phyloP scores from a whole-genome alignment of 345 rosid species.

The Eucalyptus regnans region DNA sequence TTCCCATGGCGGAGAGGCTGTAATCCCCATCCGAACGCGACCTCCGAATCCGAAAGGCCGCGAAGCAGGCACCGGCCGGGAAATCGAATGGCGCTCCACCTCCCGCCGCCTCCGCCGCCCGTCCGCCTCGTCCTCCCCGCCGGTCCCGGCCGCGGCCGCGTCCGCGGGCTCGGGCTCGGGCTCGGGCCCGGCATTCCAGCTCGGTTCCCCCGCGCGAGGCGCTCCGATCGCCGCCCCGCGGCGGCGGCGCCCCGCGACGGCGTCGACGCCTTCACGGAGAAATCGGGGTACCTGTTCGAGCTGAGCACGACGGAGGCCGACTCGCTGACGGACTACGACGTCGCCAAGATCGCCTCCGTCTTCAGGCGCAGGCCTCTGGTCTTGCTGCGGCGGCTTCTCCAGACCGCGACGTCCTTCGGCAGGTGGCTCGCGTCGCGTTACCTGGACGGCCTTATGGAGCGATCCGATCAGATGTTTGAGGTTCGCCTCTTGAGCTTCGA shows the following conservation, averaged over 20 bases:
- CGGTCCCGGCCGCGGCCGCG: neutral
- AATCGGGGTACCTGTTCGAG: constrained; percentile 76
- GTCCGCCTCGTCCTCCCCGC: neutral
- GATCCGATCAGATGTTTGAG: constrained; percentile 68
- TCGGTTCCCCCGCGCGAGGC: neutral
- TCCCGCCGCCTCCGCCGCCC: neutral
- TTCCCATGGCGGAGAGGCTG: neutral
- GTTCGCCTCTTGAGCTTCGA: constrained; percentile 7
- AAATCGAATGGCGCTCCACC: neutral
- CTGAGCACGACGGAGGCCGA: constrained; percentile 54
- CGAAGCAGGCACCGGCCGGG: neutral
- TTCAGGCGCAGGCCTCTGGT: constrained; percentile 59
- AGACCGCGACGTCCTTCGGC: constrained; percentile 60
- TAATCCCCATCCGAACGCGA: neutral
- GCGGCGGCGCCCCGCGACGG: constrained; percentile 12
- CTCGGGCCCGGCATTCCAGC: neutral
- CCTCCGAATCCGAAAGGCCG: neutral
- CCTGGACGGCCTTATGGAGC: constrained; percentile 46
- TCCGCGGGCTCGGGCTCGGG: neutral
- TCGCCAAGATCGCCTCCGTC: constrained; percentile 31
- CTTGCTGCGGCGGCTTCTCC: constrained; percentile 61
- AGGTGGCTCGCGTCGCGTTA: constrained; percentile 66
- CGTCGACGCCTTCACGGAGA: constrained; percentile 62
- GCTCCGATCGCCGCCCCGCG: neutral
- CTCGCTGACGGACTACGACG: constrained; percentile 42